phyloP scores from a whole-genome alignment of 148 eudicot genomes.

The Arbutus unedo region DNA sequence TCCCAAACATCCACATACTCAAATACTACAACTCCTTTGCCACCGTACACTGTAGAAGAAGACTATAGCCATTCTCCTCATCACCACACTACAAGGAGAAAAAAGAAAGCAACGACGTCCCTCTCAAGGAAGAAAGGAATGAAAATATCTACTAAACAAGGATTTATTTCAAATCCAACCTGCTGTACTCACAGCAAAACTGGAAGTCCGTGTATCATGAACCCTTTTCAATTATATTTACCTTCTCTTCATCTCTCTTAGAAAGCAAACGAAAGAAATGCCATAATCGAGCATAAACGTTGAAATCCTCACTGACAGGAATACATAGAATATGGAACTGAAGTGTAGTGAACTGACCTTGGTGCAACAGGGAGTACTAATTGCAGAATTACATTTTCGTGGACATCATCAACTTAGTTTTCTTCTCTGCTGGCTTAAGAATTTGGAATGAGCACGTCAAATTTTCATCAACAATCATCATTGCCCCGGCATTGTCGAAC shows the following conservation, averaged over 20 bases:
- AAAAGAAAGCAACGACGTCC: too few relatives aligned
- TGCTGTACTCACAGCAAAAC: not conserved
- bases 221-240: not conserved
- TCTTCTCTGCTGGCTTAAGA: conserved; percentile 14
- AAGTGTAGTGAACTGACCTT: not conserved
- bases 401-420: conserved; percentile 12
- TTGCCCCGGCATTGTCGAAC: conserved; percentile 13
- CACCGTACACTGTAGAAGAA: not conserved
- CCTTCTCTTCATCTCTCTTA: not conserved
- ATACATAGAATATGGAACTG: not conserved
- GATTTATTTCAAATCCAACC: not conserved
- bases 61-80: not conserved
- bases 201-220: not conserved
- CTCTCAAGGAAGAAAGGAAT: not conserved
- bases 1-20: not conserved
- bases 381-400: conserved; percentile 9
- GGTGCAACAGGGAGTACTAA: not conserved
- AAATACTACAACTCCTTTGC: not conserved
- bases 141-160: not conserved
- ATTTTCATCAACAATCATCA: conserved; percentile 13
- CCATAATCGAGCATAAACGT: too few relatives aligned
- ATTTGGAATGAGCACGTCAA: conserved; percentile 13
- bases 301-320: not conserved
- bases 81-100: not conserved
- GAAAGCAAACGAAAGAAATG: not conserved